Percentiles rank a stretch among this genome's conserved stretches.
phyloP scores from a whole-genome alignment of 345 rosid genomes.

The Heritiera fomes region DNA sequence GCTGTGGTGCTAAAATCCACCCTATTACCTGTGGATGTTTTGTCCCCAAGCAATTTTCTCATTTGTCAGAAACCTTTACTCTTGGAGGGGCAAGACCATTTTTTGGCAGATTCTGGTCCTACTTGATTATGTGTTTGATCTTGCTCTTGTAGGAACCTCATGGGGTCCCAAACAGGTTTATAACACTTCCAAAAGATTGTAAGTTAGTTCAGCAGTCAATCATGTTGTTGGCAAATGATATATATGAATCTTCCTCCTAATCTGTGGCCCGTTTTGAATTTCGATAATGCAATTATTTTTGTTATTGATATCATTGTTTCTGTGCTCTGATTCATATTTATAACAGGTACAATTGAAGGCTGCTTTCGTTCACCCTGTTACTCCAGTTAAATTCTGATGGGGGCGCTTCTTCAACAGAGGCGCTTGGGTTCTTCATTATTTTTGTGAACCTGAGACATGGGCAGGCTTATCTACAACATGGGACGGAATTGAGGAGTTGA shows the following conservation, averaged over 20 bases:
- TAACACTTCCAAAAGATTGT: background rate
- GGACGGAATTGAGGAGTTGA: background rate
- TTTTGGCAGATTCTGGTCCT: conserved; percentile 3
- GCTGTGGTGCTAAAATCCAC: conserved; percentile 15
- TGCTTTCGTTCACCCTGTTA: background rate
- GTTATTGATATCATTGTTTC: background rate
- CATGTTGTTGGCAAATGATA: conserved; percentile 7
- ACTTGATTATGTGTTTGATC: conserved; percentile 17
- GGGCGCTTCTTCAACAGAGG: background rate
- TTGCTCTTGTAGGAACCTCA: background rate
- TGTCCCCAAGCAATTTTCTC: conserved; percentile 10
- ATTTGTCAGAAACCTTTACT: conserved; percentile 12
- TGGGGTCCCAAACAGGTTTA: conserved; percentile 16
- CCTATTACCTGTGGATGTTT: conserved; percentile 1
- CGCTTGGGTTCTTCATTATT: background rate
- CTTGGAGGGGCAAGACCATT: conserved; percentile 4
- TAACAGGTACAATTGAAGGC: background rate
- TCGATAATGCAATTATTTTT: background rate
- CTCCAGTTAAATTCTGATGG: background rate
- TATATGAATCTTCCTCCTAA: conserved; percentile 15
- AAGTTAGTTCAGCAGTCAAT: conserved; percentile 25
- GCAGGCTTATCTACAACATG: background rate
- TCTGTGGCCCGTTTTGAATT: background rate
- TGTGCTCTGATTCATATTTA: background rate
- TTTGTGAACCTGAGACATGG: background rate